Conservation (phyloP, 768 basidiomycete genomes). For the Xerocomellus amylosporus region DNA sequence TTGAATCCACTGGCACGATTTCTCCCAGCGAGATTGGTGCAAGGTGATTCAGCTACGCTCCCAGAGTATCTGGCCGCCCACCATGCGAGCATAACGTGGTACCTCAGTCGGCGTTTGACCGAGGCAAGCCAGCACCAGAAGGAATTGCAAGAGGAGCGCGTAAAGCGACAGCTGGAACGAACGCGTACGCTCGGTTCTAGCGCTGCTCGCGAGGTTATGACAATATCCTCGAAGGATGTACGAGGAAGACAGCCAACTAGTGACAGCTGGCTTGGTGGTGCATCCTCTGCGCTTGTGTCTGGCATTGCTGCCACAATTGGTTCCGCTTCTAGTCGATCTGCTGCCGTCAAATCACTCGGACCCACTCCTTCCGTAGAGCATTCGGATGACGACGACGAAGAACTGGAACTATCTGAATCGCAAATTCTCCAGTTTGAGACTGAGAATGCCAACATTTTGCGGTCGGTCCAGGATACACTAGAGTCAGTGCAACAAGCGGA, state of each 20-base stretch:
- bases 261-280: constrained; percentile 61
- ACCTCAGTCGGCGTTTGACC: constrained; percentile 76
- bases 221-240: constrained; percentile 37
- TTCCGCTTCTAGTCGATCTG: constrained; percentile 36
- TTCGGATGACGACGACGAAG: constrained; percentile 70
- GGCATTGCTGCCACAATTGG: constrained; percentile 63
- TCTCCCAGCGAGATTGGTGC: constrained; percentile 67
- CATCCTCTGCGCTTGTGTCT: constrained; percentile 51
- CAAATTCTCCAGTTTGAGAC: constrained; percentile 92
- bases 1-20: constrained; percentile 65
- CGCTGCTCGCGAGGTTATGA: constrained; percentile 62
- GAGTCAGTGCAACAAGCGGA: constrained; percentile 92
- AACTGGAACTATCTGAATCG: constrained; percentile 76
- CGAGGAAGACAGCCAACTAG: constrained; percentile 21
- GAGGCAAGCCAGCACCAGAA: constrained; percentile 76
- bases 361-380: constrained; percentile 37
- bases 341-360: constrained; percentile 25
- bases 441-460: constrained; percentile 86
- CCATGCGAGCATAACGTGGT: constrained; percentile 90
- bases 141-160: constrained; percentile 91
- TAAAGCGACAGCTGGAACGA: constrained; percentile 83
- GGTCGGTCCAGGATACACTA: constrained; percentile 79
- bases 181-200: constrained; percentile 78
- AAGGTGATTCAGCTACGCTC: constrained; percentile 46
- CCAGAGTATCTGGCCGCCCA: constrained; percentile 85